Evolutionary conservation across 2,329 filamentous ascomycete genomes (phyloP).

Genomic region (Ascocoryne sarcoides): DNA sequence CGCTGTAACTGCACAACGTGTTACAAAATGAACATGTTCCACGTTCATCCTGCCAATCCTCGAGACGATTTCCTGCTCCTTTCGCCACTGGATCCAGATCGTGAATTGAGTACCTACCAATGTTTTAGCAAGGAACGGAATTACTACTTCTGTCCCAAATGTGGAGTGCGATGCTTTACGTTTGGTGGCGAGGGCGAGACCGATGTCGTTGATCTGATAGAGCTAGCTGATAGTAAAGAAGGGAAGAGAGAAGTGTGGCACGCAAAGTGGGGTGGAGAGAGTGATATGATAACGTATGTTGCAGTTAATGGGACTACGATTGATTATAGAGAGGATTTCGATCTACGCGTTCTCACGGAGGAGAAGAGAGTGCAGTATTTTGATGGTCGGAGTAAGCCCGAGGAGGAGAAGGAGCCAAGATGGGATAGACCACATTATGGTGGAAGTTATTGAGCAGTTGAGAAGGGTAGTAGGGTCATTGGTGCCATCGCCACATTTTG

Average conservation of each 20-base stretch:
- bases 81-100: slow-evolving; percentile 32
- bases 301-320: slow-evolving; percentile 24
- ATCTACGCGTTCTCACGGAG: slow-evolving; percentile 23
- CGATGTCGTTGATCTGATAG: slow-evolving; percentile 17
- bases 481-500: slow-evolving; percentile 1
- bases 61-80: slow-evolving; percentile 38
- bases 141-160: slow-evolving; percentile 38
- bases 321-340: slow-evolving; percentile 23
- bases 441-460: slow-evolving; percentile 22
- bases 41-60: slow-evolving; percentile 31
- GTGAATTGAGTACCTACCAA: slow-evolving; percentile 34
- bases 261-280: slow-evolving; percentile 22
- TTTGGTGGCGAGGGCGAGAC: slow-evolving; percentile 30
- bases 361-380: slow-evolving; percentile 25
- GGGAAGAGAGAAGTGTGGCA: slow-evolving; percentile 23
- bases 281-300: slow-evolving; percentile 21
- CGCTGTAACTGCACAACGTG: slow-evolving; percentile 39
- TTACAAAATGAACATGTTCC: slow-evolving; percentile 37
- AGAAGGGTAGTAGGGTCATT: slow-evolving; percentile 13
- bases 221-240: slow-evolving; percentile 18
- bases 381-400: slow-evolving; percentile 22
- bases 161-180: slow-evolving; percentile 36
- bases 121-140: slow-evolving; percentile 25
- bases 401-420: slow-evolving; percentile 21
- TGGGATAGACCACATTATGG: slow-evolving; percentile 23